A percentile compares a stretch with the other conserved stretches of the same genome.
Evolutionary conservation across 768 basidiomycete species (phyloP).

Genomic region (Naganishia randhawae): DNA sequence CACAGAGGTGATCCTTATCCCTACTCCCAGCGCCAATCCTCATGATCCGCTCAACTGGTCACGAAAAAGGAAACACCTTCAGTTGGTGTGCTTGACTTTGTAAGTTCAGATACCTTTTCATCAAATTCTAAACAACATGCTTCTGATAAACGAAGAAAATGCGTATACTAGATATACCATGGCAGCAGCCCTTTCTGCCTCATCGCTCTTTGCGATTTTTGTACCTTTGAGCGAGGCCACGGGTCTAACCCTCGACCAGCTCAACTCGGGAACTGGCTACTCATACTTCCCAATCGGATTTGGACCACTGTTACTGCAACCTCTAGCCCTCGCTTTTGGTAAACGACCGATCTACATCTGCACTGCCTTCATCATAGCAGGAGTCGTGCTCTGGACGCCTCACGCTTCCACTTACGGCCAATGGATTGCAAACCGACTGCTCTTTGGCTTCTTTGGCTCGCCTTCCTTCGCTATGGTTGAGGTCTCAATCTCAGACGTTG

Average conservation of each 20-base stretch:
- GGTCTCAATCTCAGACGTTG: conserved; percentile 28
- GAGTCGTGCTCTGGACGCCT: conserved; percentile 28
- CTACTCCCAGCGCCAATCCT: conserved; percentile 26
- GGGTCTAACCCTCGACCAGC: conserved; percentile 29
- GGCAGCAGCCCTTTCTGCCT: conserved; percentile 16
- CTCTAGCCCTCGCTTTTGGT: conserved; percentile 29
- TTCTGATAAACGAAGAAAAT: not conserved
- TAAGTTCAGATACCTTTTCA: not conserved
- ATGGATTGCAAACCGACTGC: conserved; percentile 28
- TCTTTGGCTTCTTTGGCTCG: conserved; percentile 26
- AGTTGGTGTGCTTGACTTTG: conserved; percentile 24
- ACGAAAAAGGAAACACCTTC: conserved; percentile 21
- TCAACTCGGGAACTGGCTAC: conserved; percentile 29
- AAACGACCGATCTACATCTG: conserved; percentile 27
- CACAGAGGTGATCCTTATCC: conserved; percentile 23
- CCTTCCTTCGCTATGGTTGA: conserved; percentile 30
- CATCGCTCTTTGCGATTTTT: conserved; percentile 28
- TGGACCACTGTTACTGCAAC: conserved; percentile 24
- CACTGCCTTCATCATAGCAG: conserved; percentile 21
- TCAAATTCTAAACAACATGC: not conserved
- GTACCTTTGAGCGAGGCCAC: conserved; percentile 25
- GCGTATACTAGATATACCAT: conserved; percentile 25
- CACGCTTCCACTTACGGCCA: conserved; percentile 23
- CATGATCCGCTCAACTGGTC: conserved; percentile 30
- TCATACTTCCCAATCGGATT: conserved; percentile 31